Base-by-base conservation (phyloP, 345 rosid genomes). In the Lumnitzera littorea region DNA sequence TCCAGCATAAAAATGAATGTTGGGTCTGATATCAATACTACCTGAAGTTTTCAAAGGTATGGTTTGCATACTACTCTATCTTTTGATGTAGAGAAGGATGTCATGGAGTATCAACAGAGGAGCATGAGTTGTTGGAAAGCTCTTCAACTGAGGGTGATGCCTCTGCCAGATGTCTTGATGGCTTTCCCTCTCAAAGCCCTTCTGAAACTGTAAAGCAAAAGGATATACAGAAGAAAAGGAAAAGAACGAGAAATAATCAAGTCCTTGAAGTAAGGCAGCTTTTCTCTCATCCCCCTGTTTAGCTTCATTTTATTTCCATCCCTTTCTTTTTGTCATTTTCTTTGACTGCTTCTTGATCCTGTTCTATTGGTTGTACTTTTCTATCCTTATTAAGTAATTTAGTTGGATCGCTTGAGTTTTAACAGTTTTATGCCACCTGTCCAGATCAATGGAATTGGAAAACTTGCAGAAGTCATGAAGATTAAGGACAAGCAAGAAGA, bases 401-500 rank as follows among this genome's bases (percentile, higher is more conserved):
- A 49, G 52, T 24, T 52, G 58, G 31, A 48, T 36, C 14, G 43
- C 43, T 53, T 60, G 43, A 36, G 43, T 36, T 36, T 36, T 36
- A 9, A 36, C 43, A 4, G 11, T 36, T 46, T 10, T 36, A 43
- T 57, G 29, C 17, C 65, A 62, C 27, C 51, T 62, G 57, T 64
- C 57, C 70, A 89, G 95, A 84, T 74, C 27, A 46, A 65, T 54
- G 80, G 73, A 68, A 64, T 82, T 27, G 67, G 54, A 54, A 90
- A 78, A 76, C 85, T 86, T 51, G 83, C 84, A 70, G 73, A 80
- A 57, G 66, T 86, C 58, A 84, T 87, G 25, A 77, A 74, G 58
- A 74, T 94, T 64, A 94, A 88, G 74, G 76, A 76, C 69, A 82
- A 76, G 82, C 97, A 94, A 76, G 91, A 86, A 57, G 84, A 90